A percentile compares a stretch with the other conserved stretches of the same genome.
phyloP scores from a whole-genome alignment of 148 eudicot species.

The Tetragonia tetragonoides region DNA sequence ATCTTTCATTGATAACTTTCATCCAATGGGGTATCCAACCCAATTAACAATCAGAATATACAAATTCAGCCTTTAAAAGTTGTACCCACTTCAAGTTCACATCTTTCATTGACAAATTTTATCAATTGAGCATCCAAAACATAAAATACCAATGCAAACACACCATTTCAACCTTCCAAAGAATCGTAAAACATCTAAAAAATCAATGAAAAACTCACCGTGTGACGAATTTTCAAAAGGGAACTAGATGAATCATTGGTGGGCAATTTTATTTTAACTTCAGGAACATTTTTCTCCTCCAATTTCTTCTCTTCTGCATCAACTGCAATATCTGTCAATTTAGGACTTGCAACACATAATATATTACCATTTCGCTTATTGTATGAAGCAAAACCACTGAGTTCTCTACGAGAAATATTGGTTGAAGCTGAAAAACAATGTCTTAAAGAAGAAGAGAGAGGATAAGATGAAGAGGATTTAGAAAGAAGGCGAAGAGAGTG shows the following conservation, averaged over 20 bases:
- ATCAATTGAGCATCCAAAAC: not conserved
- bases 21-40: not conserved
- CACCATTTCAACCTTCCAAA: not conserved
- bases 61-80: not conserved
- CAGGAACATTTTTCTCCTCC: conserved; percentile 21
- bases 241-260: conserved; percentile 66
- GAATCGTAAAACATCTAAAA: not conserved
- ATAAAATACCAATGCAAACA: not conserved
- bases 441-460: conserved; percentile 20
- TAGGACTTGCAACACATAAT: conserved; percentile 44
- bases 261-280: conserved; percentile 59
- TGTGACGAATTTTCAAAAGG: conserved; percentile 80
- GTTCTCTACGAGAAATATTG: conserved; percentile 6
- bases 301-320: conserved; percentile 24
- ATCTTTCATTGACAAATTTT: conserved; percentile 3
- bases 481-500: conserved; percentile 31
- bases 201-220: conserved; percentile 40
- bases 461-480: conserved; percentile 22
- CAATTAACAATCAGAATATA: not conserved
- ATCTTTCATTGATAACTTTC: not conserved
- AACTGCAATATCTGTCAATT: conserved; percentile 19
- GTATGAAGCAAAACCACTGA: conserved; percentile 17
- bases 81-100: conserved; percentile 13
- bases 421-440: conserved; percentile 25
- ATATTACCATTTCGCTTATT: conserved; percentile 28